These are phyloP conservation scores for Aspergillus hiratsukae DNA, from an alignment of 2,329 filamentous ascomycete genomes.

Conservation along the genomic window DNA sequence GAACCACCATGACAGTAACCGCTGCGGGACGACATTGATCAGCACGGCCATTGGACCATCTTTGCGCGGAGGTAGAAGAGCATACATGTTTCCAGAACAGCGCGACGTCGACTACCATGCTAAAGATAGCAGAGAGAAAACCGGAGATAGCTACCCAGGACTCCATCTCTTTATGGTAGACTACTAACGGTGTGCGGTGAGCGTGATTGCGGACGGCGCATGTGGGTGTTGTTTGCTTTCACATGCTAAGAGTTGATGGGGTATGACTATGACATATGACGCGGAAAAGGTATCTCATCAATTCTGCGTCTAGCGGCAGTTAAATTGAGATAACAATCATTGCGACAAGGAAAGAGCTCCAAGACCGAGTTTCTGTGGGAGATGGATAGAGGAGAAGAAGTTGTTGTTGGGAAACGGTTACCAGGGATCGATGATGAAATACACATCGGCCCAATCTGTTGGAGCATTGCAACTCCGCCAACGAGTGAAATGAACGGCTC, in stretches of 20 bases:
- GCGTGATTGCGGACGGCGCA: conserved; percentile 1
- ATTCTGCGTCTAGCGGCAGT: neutral
- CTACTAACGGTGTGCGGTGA: neutral
- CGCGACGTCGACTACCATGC: conserved; percentile 58
- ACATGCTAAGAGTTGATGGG: conserved; percentile 12
- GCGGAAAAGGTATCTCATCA: neutral
- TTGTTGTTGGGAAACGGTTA: neutral
- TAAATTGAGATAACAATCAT: neutral
- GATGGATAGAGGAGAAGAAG: neutral
- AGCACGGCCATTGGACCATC: neutral
- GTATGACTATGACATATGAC: neutral
- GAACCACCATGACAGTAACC: conserved; percentile 63
- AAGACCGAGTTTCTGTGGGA: neutral
- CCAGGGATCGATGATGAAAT: neutral
- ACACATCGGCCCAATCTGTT: neutral
- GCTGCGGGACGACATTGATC: conserved; percentile 45
- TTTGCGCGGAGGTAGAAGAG: neutral
- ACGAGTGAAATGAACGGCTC: neutral
- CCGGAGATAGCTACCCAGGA: conserved; percentile 23
- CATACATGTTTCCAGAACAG: conserved; percentile 60
- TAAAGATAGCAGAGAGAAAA: conserved; percentile 43
- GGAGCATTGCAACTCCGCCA: neutral
- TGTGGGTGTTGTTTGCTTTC: conserved; percentile 6
- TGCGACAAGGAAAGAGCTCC: neutral
- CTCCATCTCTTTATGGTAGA: conserved; percentile 14